Conservation (phyloP, 345 rosid genomes). For the Heritiera fomes region DNA sequence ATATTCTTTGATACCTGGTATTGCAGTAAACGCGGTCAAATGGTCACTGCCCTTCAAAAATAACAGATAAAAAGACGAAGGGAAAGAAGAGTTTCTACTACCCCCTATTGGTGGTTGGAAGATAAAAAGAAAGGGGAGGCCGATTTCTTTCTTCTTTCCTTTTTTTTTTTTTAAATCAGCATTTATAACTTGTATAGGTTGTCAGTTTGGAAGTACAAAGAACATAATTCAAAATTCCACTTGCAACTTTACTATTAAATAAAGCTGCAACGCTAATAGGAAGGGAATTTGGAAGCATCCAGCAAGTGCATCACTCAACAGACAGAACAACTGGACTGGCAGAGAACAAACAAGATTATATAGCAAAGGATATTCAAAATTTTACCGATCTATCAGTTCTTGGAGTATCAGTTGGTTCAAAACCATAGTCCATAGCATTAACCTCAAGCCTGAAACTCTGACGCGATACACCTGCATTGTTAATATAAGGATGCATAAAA, state of each 20-base stretch:
- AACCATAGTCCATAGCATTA: constrained; percentile 80
- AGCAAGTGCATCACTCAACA: neutral
- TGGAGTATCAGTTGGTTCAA: constrained; percentile 86
- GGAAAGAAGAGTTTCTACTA: neutral
- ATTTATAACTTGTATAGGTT: neutral
- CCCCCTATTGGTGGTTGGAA: neutral
- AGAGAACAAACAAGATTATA: constrained; percentile 8
- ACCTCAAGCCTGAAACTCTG: constrained; percentile 81
- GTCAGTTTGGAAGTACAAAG: constrained; percentile 8
- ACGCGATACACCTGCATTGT: constrained; percentile 66
- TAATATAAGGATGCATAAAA: neutral
- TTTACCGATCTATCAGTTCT: constrained; percentile 92
- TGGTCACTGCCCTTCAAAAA: neutral
- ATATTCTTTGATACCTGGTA: constrained; percentile 60
- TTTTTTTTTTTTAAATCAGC: neutral
- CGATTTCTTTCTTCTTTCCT: neutral
- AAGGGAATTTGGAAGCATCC: neutral
- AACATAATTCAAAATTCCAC: too few species aligned
- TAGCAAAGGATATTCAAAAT: constrained; percentile 17
- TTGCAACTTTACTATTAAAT: neutral
- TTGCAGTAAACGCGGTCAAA: neutral
- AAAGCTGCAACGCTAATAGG: neutral
- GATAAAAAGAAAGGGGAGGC: too few species aligned
- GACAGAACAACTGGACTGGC: neutral
- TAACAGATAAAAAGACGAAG: neutral